phyloP scores from a whole-genome alignment of 192 early-diverging fungal genomes.

The Pilaira anomala region DNA sequence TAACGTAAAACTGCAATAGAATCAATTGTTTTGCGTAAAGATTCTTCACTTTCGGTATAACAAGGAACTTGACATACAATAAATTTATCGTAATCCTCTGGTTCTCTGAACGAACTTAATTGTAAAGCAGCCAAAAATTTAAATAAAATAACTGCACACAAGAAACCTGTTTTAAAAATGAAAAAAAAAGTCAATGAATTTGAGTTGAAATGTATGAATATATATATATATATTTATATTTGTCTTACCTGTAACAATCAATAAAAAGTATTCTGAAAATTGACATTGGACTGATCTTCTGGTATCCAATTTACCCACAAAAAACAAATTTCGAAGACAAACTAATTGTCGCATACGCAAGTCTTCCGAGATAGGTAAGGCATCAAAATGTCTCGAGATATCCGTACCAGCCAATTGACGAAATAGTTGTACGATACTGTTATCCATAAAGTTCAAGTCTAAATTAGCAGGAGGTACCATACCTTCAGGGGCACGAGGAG shows the following conservation, averaged over 20 bases:
- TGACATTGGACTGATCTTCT: conserved; percentile 79
- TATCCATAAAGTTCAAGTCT: conserved; percentile 63
- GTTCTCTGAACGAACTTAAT: conserved; percentile 64
- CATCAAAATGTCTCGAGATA: conserved; percentile 61
- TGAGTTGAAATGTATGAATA: conserved; percentile 54
- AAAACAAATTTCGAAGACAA: conserved; percentile 85
- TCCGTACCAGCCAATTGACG: conserved; percentile 61
- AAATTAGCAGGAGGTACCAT: conserved; percentile 38
- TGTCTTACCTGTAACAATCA: conserved; percentile 60
- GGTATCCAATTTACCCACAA: conserved; percentile 82
- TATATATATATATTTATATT: conserved; percentile 12
- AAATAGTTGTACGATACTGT: conserved; percentile 61
- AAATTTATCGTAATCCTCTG: conserved; percentile 87
- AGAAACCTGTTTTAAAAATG: conserved; percentile 40
- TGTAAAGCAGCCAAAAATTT: conserved; percentile 80
- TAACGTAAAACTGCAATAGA: conserved; percentile 90
- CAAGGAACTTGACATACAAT: conserved; percentile 94
- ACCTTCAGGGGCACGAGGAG: conserved; percentile 45
- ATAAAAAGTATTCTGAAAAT: conserved; percentile 82
- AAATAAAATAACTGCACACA: conserved; percentile 81
- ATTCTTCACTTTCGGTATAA: conserved; percentile 97
- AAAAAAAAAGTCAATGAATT: neutral
- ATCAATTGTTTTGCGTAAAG: conserved; percentile 87
- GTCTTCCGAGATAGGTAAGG: conserved; percentile 46
- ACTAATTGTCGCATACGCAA: conserved; percentile 52